Evolutionary conservation across 495 filamentous ascomycete species (phyloP).

Genomic region (Podospora appendiculata): DNA sequence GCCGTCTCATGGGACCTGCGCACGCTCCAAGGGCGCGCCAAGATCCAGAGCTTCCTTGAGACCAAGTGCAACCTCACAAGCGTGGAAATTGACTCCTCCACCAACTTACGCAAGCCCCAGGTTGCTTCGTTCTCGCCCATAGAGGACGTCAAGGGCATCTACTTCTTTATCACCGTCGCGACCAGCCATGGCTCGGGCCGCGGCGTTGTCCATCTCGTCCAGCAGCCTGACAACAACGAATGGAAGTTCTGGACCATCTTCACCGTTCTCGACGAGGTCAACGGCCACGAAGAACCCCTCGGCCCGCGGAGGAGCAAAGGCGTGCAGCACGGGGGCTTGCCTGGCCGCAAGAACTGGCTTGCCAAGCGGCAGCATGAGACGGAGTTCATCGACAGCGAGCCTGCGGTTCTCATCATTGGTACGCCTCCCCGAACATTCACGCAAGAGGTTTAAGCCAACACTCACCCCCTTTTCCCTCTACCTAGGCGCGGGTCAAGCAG

Average conservation of each 20-base stretch:
- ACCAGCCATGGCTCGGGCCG: constrained; percentile 48
- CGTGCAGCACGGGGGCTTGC: constrained; percentile 37
- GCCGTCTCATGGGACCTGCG: constrained; percentile 52
- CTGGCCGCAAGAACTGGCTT: constrained; percentile 53
- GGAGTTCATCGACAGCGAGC: constrained; percentile 50
- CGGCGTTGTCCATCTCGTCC: constrained; percentile 49
- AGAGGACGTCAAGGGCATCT: constrained; percentile 42
- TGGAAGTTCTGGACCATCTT: constrained; percentile 65
- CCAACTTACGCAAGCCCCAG: constrained; percentile 38
- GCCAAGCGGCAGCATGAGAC: constrained; percentile 49
- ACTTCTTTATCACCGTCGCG: constrained; percentile 44
- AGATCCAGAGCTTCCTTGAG: constrained; percentile 44
- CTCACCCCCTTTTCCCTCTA: neutral
- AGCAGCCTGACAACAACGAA: constrained; percentile 34
- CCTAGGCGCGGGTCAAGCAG: constrained; percentile 47
- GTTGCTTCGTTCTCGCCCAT: constrained; percentile 34
- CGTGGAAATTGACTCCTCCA: constrained; percentile 42
- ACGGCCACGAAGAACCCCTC: constrained; percentile 42
- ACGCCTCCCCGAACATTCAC: constrained; percentile 13
- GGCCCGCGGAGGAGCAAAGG: constrained; percentile 42
- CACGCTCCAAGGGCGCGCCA: constrained; percentile 47
- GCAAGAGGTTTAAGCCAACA: neutral
- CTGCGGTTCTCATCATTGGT: constrained; percentile 62
- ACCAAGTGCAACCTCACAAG: constrained; percentile 29
- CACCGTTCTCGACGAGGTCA: constrained; percentile 48